Evolutionary conservation across 176 grass and related monocot species (phyloP), one percentile per base, ranked within the genome.

Genomic region (Echinochloa phyllopogon): DNA sequence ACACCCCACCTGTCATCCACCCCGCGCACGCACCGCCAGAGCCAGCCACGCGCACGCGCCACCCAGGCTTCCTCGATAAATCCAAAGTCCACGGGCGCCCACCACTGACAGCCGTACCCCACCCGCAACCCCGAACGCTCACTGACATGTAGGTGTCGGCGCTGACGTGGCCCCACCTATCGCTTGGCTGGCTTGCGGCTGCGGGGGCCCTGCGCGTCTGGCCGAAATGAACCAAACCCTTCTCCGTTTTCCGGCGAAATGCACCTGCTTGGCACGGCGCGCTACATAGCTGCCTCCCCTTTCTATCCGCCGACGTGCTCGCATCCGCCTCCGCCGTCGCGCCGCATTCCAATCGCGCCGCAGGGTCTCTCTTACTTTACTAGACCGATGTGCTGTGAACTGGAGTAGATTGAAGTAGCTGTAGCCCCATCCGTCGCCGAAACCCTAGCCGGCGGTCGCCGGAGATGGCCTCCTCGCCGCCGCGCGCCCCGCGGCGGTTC

Each of bases 361-460:
- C 57, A 25, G 71, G 10, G 71, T 8, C 47, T 14, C 52, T 25
- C 47, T 40, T 52, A 41, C 48, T 69, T 40, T 52, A 41, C 48
- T 69, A 56, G 61, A 73, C n/a, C 47, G 47, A 81, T 63, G 33
- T 4, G 63, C 17, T 25, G 63, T 69, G 48, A 64, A 68, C 63
- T 81, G 48, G 20, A n/a, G 49, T 60, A 62, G 60, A 6, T n/a
- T 11, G 78, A n/a, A 53, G 48, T 29, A 39, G 21, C 72, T 18
- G 15, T 37, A 51, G 48, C 72, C 48, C 24, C 43, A 33, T 33
- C 59, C 60, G 13, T 65, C 77, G 56, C 27, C 27, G 65, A 90
- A 90, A 90, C 89, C 89, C 89, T 90, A 87, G 84, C n/a, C 84
- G 79, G 88, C 66, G 64, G 51, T 40, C 78, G 64, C 64, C 36